Base-by-base conservation (phyloP, 2,329 filamentous ascomycete species). In the Alternaria hordeiaustralica region DNA sequence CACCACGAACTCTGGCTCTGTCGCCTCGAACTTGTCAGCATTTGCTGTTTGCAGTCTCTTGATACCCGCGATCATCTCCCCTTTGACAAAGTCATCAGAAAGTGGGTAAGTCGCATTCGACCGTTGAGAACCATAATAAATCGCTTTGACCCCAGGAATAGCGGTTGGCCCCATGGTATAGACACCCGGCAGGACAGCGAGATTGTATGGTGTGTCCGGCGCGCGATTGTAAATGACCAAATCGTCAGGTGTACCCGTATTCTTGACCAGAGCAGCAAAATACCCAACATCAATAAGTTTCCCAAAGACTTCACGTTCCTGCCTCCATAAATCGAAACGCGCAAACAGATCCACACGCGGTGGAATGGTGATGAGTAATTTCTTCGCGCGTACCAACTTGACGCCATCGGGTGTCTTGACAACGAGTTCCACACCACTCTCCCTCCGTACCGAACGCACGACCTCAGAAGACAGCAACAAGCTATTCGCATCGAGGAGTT, bases 321-420 rank as follows among this genome's bases (percentile, higher is more conserved):
- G 43, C 0, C 51, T 1, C 36, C 68, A 71, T 6, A 85, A 71
- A 58, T 81, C 80, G 62, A 83, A 82, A 0, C 68, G 70, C 0
- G 58, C 6, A 5, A 85, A 72, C 53, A 77, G 79, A 0, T 77
- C 65, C 5, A 80, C 47, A 28, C 73, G 75, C 3, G 81, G 83
- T 0, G 83, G 83, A 9, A 82, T 78, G n/a, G 82, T 72, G 18
- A 82, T 73, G 11, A 86, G 64, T 2, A 86, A 67, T 55, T 82
- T 80, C 36, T 78, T 78, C 4, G 81, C 81, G 47, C 73, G 61
- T 46, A 85, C 71, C 60, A 70, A 64, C 51, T 72, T 73, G 9
- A 7, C 10, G 15, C 72, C 71, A 4, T 44, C 21, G 1, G 73
- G 63, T 1, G 73, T 75, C 6, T 63, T 11, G 20, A 72, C 66